Base-by-base conservation (phyloP, 1,284 basidiomycete species). In the Heterobasidion occidentale region DNA sequence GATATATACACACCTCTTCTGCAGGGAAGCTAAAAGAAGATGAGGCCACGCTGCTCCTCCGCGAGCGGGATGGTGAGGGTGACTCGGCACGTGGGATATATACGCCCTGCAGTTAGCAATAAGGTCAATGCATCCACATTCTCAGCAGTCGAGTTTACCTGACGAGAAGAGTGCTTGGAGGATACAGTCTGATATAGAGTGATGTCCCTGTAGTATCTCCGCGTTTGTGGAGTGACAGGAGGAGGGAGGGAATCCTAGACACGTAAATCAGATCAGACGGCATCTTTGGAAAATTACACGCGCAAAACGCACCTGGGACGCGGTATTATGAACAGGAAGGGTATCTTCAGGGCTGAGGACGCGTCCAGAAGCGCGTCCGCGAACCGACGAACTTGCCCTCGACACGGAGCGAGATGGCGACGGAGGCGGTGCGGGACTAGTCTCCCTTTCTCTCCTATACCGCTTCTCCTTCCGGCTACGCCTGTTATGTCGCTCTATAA, bases 401-500 rank as follows among this genome's bases (percentile, higher is more conserved):
- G 47, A 46, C 36, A 51, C 33, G 14, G 58, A 53, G 49, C 35
- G 61, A 7, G 59, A 57, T 19, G 80, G 76, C 2, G 79, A 77
- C 17, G 80, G 80, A 1, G 82, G 81, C 9, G 73, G 72, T 3
- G 71, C 64, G 51, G 71, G 63, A 12, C 62, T 75, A 71, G 60
- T 76, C 74, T 62, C 80, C 77, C 58, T 73, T 73, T 50, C 70
- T 71, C 66, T 74, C 80, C 64, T 76, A 46, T 47, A 50, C 15
- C 64, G 60, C 49, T 63, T 80, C 52, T 78, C 79, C 58, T 77
- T 78, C 61, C 67, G 68, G 56, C 70, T 78, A 58, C 77, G 78
- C 61, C 68, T 69, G 56, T 79, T 79, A 70, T 86, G 83, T 48
- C 81, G 77, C 66, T 89, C 86, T 58, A 89, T 77, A 27, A 89